These are phyloP conservation scores for Barbarea vulgaris DNA, from an alignment of 345 rosid genomes.

Conservation along the genomic window DNA sequence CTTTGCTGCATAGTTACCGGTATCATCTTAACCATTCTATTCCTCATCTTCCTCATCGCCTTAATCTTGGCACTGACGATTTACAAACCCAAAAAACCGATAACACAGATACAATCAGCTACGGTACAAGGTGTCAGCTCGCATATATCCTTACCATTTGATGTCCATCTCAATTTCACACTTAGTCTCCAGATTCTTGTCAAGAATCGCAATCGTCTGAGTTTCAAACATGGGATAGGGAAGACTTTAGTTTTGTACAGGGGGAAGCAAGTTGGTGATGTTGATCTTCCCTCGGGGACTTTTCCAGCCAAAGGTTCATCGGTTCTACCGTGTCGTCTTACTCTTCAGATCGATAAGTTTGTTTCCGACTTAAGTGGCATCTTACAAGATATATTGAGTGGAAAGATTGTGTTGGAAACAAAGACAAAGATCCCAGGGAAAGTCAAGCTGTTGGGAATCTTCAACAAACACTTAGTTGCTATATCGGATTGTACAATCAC, in stretches of 20 bases:
- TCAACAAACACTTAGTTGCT: conserved; percentile 46
- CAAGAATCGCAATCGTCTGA: conserved; percentile 42
- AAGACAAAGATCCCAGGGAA: conserved; percentile 49
- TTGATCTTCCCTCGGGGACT: conserved; percentile 42
- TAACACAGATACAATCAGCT: conserved; percentile 42
- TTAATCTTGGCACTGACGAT: conserved; percentile 51
- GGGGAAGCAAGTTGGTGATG: conserved; percentile 46
- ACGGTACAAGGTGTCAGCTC: conserved; percentile 49
- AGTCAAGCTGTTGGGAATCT: conserved; percentile 45
- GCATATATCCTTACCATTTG: conserved; percentile 43
- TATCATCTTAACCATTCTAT: conserved; percentile 27
- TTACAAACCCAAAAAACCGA: conserved; percentile 48
- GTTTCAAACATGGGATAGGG: conserved; percentile 52
- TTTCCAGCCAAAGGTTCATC: conserved; percentile 39
- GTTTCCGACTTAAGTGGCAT: conserved; percentile 24
- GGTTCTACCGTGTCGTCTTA: conserved; percentile 38
- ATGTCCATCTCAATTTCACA: conserved; percentile 47
- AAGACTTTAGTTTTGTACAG: conserved; percentile 40
- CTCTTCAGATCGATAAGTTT: conserved; percentile 44
- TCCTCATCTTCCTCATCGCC: conserved; percentile 37
- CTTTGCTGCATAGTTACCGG: conserved; percentile 25
- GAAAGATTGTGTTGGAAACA: conserved; percentile 45
- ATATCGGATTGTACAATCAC: conserved; percentile 45
- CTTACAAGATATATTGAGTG: conserved; percentile 42
- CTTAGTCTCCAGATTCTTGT: conserved; percentile 45